Conservation (phyloP, 2,329 filamentous ascomycete species). For the Fusarium citri region DNA sequence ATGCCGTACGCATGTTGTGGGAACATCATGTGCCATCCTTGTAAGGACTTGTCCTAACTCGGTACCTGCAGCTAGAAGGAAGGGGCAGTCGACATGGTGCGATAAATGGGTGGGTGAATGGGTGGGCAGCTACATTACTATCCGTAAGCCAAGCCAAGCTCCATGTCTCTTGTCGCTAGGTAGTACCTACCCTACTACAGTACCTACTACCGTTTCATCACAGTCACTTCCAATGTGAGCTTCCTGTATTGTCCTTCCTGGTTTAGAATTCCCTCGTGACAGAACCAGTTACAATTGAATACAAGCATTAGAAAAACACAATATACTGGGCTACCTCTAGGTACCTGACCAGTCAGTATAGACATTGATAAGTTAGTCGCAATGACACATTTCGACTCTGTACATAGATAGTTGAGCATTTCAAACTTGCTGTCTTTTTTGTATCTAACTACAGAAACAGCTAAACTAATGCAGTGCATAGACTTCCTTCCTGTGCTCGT, state of each 20-base stretch:
- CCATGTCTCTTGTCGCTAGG: neutral
- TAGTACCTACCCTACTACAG: neutral
- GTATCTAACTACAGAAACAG: constrained; percentile 1
- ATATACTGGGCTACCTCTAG: too few relatives aligned
- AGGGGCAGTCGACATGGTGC: constrained; percentile 27
- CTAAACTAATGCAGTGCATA: neutral
- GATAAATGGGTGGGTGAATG: constrained; percentile 19
- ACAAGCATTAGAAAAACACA: neutral
- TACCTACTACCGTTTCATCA: neutral
- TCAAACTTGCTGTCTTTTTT: constrained; percentile 20
- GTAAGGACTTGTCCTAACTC: constrained; percentile 37
- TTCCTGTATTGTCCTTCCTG: neutral
- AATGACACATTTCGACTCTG: constrained; percentile 17
- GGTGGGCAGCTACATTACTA: constrained; percentile 11
- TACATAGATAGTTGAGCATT: constrained; percentile 17
- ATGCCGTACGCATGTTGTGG: constrained; percentile 4
- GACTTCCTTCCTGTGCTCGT: constrained; percentile 6
- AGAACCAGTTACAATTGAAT: neutral
- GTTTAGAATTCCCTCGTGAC: constrained; percentile 11
- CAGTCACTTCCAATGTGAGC: neutral
- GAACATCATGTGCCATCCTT: constrained; percentile 26
- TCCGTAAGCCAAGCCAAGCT: constrained; percentile 18
- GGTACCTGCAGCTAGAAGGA: constrained; percentile 41
- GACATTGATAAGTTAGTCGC: neutral
- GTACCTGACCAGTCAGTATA: too few relatives aligned